Conservation (phyloP, 2,329 filamentous ascomycete species). For the Alternaria sp. region DNA sequence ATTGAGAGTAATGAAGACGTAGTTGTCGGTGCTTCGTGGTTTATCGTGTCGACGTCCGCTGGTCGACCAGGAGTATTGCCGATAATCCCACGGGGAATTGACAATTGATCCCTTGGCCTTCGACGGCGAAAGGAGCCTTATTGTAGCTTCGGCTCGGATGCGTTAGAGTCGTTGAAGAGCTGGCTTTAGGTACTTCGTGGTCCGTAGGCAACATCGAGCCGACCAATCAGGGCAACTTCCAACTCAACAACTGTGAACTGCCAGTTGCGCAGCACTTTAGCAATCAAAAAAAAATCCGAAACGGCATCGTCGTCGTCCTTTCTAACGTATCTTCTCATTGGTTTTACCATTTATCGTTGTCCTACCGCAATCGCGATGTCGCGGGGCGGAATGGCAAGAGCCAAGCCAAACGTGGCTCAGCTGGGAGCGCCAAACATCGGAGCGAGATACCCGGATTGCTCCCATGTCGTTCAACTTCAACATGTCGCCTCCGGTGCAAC, state of each 20-base stretch:
- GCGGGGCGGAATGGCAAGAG: constrained; percentile 36
- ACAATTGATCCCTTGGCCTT: neutral
- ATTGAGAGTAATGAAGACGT: neutral
- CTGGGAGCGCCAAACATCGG: constrained; percentile 22
- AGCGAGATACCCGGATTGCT: neutral
- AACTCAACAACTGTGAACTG: neutral
- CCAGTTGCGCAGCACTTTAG: neutral
- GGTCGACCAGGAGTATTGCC: neutral
- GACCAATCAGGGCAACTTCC: neutral
- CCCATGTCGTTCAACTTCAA: neutral
- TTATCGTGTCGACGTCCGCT: neutral
- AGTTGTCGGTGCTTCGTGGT: neutral
- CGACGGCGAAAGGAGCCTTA: neutral
- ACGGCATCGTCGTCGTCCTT: too few species aligned
- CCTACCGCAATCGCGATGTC: constrained; percentile 24
- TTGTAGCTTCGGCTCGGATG: too few species aligned
- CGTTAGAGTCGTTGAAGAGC: neutral
- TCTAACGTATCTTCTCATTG: too few species aligned
- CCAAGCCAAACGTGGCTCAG: constrained; percentile 34
- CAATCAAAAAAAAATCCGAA: too few species aligned
- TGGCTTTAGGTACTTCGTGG: neutral
- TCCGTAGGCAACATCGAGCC: neutral
- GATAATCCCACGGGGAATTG: neutral
- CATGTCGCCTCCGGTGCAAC: neutral
- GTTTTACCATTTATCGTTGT: too few species aligned